These are phyloP conservation scores for Capsicum rhomboideum DNA, from an alignment of 257 asterid species.

Conservation along the genomic window DNA sequence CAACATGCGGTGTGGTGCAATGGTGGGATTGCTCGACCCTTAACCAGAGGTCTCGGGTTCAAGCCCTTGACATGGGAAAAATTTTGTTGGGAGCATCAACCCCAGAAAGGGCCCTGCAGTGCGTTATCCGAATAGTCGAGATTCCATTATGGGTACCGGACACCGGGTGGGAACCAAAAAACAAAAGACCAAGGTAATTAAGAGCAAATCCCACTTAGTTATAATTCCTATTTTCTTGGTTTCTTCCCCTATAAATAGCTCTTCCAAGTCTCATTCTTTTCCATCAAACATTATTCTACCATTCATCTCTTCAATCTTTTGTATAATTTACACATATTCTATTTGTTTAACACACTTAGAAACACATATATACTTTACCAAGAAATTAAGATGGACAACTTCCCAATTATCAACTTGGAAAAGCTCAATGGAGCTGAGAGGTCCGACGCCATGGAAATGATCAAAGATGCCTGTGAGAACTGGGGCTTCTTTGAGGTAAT, in stretches of 20 bases:
- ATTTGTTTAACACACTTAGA: not conserved
- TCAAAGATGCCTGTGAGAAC: slow-evolving; percentile 15
- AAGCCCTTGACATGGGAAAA: no score
- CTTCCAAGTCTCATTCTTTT: not conserved
- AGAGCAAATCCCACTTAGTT: not conserved
- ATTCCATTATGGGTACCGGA: no score
- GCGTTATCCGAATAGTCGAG: no score
- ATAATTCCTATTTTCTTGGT: not conserved
- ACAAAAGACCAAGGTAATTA: not conserved
- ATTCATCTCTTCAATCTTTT: not conserved
- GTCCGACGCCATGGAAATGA: not conserved
- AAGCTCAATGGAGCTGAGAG: slow-evolving; percentile 9
- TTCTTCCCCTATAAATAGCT: not conserved
- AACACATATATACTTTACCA: not conserved
- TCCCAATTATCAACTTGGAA: slow-evolving; percentile 13
- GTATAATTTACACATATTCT: not conserved
- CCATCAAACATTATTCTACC: not conserved
- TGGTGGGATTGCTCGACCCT: no score
- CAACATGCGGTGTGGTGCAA: no score
- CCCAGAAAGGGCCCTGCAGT: no score
- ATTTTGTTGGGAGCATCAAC: no score
- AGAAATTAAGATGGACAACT: slow-evolving; percentile 8
- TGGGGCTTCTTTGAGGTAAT: slow-evolving; percentile 26
- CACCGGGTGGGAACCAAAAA: no score
- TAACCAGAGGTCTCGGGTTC: no score